Evolutionary conservation across 2,329 filamentous ascomycete genomes (phyloP).

Genomic region (Fusarium pilosicola): DNA sequence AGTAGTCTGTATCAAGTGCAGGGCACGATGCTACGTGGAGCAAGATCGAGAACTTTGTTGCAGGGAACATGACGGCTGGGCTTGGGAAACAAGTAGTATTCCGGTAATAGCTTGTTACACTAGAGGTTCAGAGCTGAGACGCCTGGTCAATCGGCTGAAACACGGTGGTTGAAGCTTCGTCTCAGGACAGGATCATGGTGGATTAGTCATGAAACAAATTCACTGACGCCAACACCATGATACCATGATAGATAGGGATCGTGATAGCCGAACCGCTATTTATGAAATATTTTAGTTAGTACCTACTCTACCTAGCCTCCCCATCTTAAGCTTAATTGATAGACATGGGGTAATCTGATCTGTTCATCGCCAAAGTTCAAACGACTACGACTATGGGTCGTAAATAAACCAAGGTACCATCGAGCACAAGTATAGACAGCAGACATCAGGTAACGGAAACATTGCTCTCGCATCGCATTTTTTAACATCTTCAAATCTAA

Average conservation of each 20-base stretch:
- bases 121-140: conserved; percentile 36
- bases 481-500: conserved; percentile 41
- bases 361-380: not conserved
- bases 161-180: conserved; percentile 30
- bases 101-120: conserved; percentile 19
- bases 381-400: not conserved
- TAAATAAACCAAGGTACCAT: not conserved
- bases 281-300: not conserved
- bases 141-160: conserved; percentile 38
- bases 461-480: conserved; percentile 39
- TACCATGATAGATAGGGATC: not conserved
- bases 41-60: conserved; percentile 22
- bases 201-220: conserved; percentile 5
- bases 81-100: conserved; percentile 18
- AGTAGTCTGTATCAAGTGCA: conserved; percentile 23
- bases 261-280: not conserved
- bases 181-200: conserved; percentile 16
- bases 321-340: not conserved
- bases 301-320: not conserved
- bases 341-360: not conserved
- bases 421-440: not conserved
- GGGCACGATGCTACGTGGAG: conserved; percentile 20
- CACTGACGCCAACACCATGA: not conserved
- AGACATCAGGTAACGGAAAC: conserved; percentile 10
- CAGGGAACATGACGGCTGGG: conserved; percentile 5